Percentiles rank a stretch among this genome's conserved stretches.
Evolutionary conservation across 2,329 filamentous ascomycete species (phyloP).

Genomic region (Magnaporthiopsis rhizophila): DNA sequence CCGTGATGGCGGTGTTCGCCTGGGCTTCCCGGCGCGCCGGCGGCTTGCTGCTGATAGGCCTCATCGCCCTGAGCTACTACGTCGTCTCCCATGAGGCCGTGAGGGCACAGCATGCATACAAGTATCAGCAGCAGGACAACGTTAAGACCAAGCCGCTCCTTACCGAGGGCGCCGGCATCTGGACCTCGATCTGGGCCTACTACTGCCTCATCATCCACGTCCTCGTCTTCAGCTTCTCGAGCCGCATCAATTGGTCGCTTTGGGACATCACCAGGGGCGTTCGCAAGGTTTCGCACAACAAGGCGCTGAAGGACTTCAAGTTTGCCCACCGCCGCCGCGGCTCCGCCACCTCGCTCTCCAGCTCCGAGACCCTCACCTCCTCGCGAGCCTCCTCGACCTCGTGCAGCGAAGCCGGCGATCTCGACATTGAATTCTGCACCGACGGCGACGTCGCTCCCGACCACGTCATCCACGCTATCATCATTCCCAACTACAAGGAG

Average conservation of each 20-base stretch:
- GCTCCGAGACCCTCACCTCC: conserved; percentile 45
- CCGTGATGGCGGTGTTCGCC: conserved; percentile 42
- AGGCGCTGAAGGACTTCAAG: conserved; percentile 39
- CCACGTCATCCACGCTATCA: conserved; percentile 54
- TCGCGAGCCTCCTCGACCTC: conserved; percentile 38
- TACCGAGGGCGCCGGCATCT: conserved; percentile 36
- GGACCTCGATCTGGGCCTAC: conserved; percentile 50
- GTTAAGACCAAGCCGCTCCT: conserved; percentile 26
- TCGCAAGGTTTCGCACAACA: conserved; percentile 35
- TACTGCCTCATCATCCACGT: conserved; percentile 60
- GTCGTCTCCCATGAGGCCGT: conserved; percentile 44
- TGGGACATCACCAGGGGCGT: conserved; percentile 47
- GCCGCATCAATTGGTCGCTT: conserved; percentile 54
- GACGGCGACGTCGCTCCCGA: conserved; percentile 36
- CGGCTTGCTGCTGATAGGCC: conserved; percentile 44
- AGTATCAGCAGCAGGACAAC: conserved; percentile 31
- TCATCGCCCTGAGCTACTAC: conserved; percentile 44
- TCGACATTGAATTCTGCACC: conserved; percentile 35
- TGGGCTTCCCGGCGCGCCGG: conserved; percentile 48
- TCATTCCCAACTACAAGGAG: conserved; percentile 69
- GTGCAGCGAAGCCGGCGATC: conserved; percentile 43
- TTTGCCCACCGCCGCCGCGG: conserved; percentile 38
- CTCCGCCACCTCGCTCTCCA: conserved; percentile 47
- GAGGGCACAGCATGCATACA: conserved; percentile 34
- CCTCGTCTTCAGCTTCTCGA: conserved; percentile 54